Conservation (phyloP, 2,329 filamentous ascomycete genomes). For the Penicillium psychrosexuale region DNA sequence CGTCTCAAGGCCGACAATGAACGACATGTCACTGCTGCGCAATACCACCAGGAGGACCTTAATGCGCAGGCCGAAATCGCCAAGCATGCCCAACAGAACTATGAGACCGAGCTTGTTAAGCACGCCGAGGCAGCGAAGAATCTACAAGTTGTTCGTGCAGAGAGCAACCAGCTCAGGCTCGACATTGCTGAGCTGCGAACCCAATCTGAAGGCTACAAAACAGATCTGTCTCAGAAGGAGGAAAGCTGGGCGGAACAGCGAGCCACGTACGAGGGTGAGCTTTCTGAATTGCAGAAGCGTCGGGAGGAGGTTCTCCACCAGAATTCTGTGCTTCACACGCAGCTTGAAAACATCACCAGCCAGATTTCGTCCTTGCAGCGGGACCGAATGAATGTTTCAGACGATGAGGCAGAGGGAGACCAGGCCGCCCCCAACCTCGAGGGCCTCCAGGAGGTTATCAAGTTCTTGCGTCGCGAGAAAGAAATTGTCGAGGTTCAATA, state of each 20-base stretch:
- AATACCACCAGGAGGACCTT: conserved; percentile 85
- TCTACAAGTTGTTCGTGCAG: conserved; percentile 71
- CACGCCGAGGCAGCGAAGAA: conserved; percentile 92
- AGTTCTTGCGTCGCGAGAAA: conserved; percentile 89
- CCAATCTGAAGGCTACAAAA: conserved; percentile 82
- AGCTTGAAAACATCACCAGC: conserved; percentile 75
- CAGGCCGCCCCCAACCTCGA: conserved; percentile 58
- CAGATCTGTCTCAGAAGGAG: conserved; percentile 73
- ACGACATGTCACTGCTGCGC: conserved; percentile 72
- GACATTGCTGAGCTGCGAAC: conserved; percentile 71
- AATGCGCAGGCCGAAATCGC: conserved; percentile 93
- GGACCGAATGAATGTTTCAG: conserved; percentile 58
- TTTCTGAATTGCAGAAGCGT: conserved; percentile 71
- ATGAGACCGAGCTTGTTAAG: conserved; percentile 90
- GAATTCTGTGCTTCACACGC: conserved; percentile 84
- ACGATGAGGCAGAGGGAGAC: conserved; percentile 47
- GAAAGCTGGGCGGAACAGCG: conserved; percentile 83
- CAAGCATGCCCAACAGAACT: conserved; percentile 87
- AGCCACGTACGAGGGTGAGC: conserved; percentile 77
- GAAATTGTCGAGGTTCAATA: conserved; percentile 97
- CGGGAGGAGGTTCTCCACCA: conserved; percentile 83
- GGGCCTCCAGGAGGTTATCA: conserved; percentile 84
- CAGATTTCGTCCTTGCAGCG: conserved; percentile 80
- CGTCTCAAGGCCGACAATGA: conserved; percentile 82
- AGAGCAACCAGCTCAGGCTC: conserved; percentile 78